Conservation (phyloP, 768 basidiomycete genomes). For the Zangia roseola region DNA sequence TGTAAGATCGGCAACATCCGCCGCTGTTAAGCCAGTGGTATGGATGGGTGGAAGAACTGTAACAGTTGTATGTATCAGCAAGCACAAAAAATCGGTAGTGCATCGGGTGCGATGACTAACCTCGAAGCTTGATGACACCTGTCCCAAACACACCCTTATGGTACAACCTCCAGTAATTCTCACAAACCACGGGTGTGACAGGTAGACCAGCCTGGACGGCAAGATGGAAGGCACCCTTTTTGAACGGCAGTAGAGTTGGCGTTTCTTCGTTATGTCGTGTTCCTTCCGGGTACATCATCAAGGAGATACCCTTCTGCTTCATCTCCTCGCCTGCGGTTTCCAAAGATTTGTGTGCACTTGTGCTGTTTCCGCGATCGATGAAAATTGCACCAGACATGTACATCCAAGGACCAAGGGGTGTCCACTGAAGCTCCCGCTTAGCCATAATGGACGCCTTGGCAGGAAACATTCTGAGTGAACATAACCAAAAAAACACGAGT, state of each 20-base stretch:
- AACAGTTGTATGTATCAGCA: conserved; percentile 5
- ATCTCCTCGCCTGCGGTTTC: conserved; percentile 75
- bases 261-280: conserved; percentile 73
- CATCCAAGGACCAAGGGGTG: conserved; percentile 93
- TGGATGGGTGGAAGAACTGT: conserved; percentile 88
- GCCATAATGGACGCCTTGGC: conserved; percentile 84
- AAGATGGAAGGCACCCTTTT: conserved; percentile 98
- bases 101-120: conserved; percentile 40
- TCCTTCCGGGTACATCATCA: conserved; percentile 98
- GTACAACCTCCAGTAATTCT: conserved; percentile 92
- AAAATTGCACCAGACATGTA: conserved; percentile 86
- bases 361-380: conserved; percentile 80
- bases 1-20: conserved; percentile 69
- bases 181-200: conserved; percentile 86
- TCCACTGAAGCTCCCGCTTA: conserved; percentile 84
- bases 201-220: conserved; percentile 90
- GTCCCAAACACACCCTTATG: conserved; percentile 70
- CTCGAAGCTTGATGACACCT: conserved; percentile 79
- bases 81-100: not conserved
- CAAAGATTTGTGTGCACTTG: conserved; percentile 72
- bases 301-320: conserved; percentile 64
- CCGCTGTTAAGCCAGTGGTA: conserved; percentile 66
- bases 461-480: conserved; percentile 69
- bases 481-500: conserved; percentile 3
- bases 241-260: conserved; percentile 79